Percentiles rank a stretch among this genome's conserved stretches.
phyloP scores from a whole-genome alignment of 2,329 filamentous ascomycete species.

The Pyrenophora tritici-repentis region DNA sequence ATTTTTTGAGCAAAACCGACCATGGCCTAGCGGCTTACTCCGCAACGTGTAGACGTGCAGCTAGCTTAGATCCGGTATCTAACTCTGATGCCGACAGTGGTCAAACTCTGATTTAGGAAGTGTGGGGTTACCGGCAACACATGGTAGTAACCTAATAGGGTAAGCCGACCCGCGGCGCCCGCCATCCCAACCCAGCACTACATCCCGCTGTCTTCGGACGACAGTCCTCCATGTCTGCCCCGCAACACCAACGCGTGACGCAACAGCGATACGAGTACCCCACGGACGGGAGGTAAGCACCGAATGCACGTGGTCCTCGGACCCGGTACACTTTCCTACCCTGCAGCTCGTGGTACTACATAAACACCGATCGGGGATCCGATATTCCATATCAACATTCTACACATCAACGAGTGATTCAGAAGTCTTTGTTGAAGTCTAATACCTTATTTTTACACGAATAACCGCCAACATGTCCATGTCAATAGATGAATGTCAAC shows the following conservation, averaged over 20 bases:
- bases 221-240: constrained; percentile 24
- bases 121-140: not conserved
- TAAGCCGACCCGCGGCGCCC: constrained; percentile 15
- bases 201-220: constrained; percentile 15
- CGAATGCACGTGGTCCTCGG: not conserved
- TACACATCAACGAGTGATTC: too few species aligned
- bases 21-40: too few species aligned
- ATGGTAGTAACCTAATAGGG: constrained; percentile 7
- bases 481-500: constrained; percentile 39
- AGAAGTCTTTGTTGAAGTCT: not conserved
- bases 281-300: not conserved
- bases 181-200: not conserved
- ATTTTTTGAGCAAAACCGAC: too few species aligned
- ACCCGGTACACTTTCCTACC: too few species aligned
- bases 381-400: too few species aligned
- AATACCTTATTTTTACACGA: not conserved
- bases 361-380: not conserved
- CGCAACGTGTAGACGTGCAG: too few species aligned
- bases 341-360: not conserved
- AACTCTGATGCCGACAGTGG: too few species aligned
- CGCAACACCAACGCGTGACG: constrained; percentile 30
- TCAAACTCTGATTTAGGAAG: too few species aligned
- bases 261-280: constrained; percentile 2
- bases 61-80: too few species aligned
- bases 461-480: constrained; percentile 39